These are phyloP conservation scores for Metschnikowia hibisci DNA, from an alignment of 805 yeast species.

Conservation along the genomic window DNA sequence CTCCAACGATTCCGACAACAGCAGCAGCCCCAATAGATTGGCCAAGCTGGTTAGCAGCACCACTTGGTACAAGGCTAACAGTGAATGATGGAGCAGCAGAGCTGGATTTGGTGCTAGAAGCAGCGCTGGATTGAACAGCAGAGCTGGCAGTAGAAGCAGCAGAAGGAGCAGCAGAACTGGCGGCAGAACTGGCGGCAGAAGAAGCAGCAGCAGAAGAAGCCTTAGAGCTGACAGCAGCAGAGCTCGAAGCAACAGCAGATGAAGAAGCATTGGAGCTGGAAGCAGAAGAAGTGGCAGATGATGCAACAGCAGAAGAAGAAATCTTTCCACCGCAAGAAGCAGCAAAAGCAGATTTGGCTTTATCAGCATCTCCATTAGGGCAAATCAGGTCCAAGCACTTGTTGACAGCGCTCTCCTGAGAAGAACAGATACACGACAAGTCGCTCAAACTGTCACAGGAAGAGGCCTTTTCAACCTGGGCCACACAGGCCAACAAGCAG, in stretches of 20 bases:
- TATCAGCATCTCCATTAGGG: slow-evolving; percentile 55
- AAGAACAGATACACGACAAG: slow-evolving; percentile 64
- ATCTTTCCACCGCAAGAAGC: slow-evolving; percentile 47
- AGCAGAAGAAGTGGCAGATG: slow-evolving; percentile 19
- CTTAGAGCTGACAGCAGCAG: slow-evolving; percentile 7
- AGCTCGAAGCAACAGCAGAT: slow-evolving; percentile 4
- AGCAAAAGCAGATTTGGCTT: slow-evolving; percentile 60
- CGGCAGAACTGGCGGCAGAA: slow-evolving; percentile 17
- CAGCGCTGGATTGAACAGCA: slow-evolving; percentile 20
- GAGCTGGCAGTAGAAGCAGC: slow-evolving; percentile 16
- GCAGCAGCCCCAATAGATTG: slow-evolving; percentile 37
- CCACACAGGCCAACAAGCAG: slow-evolving; percentile 84
- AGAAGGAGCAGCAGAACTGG: slow-evolving; percentile 21
- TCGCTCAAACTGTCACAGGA: slow-evolving; percentile 59
- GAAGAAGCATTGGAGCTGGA: slow-evolving; percentile 14
- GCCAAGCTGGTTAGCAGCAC: slow-evolving; percentile 23
- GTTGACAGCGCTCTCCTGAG: slow-evolving; percentile 50
- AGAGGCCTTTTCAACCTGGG: slow-evolving; percentile 58
- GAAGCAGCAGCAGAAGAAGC: slow-evolving; percentile 16
- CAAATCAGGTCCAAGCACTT: slow-evolving; percentile 65
- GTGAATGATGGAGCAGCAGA: background rate
- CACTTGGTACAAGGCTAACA: slow-evolving; percentile 11
- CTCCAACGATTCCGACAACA: slow-evolving; percentile 39
- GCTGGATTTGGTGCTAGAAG: slow-evolving; percentile 20
- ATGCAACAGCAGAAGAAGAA: slow-evolving; percentile 25